Base-by-base conservation (phyloP, 108 stramenopile genomes). In the Chaetoceros muelleri region DNA sequence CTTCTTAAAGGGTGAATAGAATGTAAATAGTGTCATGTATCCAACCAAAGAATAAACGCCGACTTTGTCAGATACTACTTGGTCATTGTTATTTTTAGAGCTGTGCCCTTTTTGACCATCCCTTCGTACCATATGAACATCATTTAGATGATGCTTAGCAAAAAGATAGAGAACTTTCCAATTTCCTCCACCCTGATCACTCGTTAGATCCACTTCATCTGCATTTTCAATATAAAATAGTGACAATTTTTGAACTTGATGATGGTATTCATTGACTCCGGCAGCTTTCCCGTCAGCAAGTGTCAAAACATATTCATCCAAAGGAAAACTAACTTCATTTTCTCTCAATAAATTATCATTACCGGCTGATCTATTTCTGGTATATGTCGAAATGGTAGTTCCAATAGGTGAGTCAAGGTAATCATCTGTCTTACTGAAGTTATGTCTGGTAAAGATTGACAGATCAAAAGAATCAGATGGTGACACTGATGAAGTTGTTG, bases 91-190 rank as follows among this genome's bases (percentile, higher is more conserved):
- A 20, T 51, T 51, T 22, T 34, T 16, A 53, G 29, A 10, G n/a
- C n/a, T n/a, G n/a, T n/a, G n/a, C n/a, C n/a, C n/a, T n/a, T n/a
- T n/a, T n/a, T n/a, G n/a, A n/a, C n/a, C n/a, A n/a, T n/a, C n/a
- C n/a, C n/a, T n/a, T n/a, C n/a, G n/a, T n/a, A n/a, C n/a, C n/a
- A n/a, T n/a, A 34, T 34, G 29, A 29, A 46, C 24, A 18, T 40
- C 49, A n/a, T 21, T 18, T 28, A 19, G 20, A 24, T 21, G 24
- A 46, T 82, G 74, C 55, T 72, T 76, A 49, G 69, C 71, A 64
- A 82, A 85, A 25, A 90, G 34, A 54, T 84, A 90, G 24, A 90
- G 45, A 19, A 85, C 75, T 50, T 80, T 77, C 88, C 88, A 90
- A 60, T 62, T 74, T 16, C 68, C 76, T 30, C 72, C 76, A 26